Evolutionary conservation across 495 filamentous ascomycete species (phyloP).

Genomic region (Xylaria telfairii): DNA sequence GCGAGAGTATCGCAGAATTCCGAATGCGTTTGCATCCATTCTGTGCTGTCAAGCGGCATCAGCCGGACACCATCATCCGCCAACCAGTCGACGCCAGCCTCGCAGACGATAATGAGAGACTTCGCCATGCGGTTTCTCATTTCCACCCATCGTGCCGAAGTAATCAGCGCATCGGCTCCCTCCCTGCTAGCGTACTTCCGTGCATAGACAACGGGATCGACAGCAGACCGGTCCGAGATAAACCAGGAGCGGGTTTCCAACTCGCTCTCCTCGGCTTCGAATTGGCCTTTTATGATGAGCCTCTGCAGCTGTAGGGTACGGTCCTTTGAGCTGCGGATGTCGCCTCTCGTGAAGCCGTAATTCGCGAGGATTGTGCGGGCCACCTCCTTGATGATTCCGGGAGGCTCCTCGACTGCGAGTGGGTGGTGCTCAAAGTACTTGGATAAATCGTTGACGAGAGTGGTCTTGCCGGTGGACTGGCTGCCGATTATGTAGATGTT

Average conservation of each 20-base stretch:
- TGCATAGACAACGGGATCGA: constrained; percentile 58
- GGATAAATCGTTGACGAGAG: constrained; percentile 49
- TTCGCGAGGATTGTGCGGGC: constrained; percentile 50
- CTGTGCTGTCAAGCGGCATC: constrained; percentile 50
- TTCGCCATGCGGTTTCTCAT: constrained; percentile 45
- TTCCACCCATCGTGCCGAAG: constrained; percentile 41
- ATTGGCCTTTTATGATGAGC: constrained; percentile 54
- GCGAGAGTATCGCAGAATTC: constrained; percentile 37
- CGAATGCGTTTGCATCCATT: constrained; percentile 48
- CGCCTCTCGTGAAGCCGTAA: constrained; percentile 46
- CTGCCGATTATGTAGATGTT: constrained; percentile 59
- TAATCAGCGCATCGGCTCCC: constrained; percentile 35
- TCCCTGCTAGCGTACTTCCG: constrained; percentile 44
- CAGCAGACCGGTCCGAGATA: constrained; percentile 58
- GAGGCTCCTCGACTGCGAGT: constrained; percentile 18
- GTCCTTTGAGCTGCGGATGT: constrained; percentile 44
- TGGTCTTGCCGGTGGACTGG: constrained; percentile 60
- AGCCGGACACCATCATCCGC: constrained; percentile 57
- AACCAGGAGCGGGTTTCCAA: constrained; percentile 41
- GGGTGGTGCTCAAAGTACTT: constrained; percentile 35
- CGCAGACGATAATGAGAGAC: constrained; percentile 52
- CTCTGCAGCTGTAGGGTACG: constrained; percentile 48
- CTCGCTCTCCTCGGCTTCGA: constrained; percentile 41
- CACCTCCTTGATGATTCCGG: constrained; percentile 50
- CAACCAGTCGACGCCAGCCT: constrained; percentile 50